These are phyloP conservation scores for Dittrichia graveolens DNA, from an alignment of 129 eudicot species.

Conservation along the genomic window DNA sequence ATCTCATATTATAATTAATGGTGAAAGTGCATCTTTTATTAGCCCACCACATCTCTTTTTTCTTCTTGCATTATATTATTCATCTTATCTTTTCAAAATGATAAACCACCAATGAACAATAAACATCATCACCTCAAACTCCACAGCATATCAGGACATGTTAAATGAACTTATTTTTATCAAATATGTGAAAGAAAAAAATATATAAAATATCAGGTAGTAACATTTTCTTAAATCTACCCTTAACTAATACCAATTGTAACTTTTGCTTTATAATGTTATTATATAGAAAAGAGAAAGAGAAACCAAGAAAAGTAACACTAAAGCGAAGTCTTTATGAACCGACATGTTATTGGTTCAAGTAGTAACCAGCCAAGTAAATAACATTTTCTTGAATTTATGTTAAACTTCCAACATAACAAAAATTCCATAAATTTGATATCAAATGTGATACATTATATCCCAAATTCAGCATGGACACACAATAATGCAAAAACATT, in stretches of 20 bases:
- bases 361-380: not conserved
- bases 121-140: not conserved
- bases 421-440: not conserved
- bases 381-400: conserved; percentile 17
- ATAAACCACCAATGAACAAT: not conserved
- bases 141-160: no score
- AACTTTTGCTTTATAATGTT: no score
- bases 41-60: not conserved
- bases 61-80: not conserved
- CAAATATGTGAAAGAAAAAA: not conserved
- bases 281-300: no score
- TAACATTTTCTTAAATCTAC: no score
- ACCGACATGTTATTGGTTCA: no score
- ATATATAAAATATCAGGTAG: not conserved
- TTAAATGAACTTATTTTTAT: no score
- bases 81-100: conserved; percentile 1
- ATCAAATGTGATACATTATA: conserved; percentile 30
- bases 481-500: conserved; percentile 25
- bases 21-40: not conserved
- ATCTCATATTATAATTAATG: not conserved
- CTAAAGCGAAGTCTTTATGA: no score
- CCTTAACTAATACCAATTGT: no score
- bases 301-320: no score
- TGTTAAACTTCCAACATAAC: conserved; percentile 9
- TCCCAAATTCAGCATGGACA: conserved; percentile 22